Conservation (phyloP, 805 yeast species). For the Ogataea kodamae region DNA sequence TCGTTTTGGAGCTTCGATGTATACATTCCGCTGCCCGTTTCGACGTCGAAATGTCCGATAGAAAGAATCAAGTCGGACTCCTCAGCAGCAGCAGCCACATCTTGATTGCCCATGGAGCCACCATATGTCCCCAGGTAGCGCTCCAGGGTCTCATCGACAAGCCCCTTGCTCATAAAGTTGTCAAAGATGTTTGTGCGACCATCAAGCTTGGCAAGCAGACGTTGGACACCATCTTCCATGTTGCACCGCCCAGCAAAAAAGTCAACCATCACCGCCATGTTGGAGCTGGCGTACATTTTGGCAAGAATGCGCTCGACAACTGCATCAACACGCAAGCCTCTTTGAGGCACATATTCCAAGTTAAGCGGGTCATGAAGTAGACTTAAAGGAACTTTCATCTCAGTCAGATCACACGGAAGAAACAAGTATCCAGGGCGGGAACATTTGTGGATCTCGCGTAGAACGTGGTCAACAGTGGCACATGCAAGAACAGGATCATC, state of each 20-base stretch:
- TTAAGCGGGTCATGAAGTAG: slow-evolving; percentile 34
- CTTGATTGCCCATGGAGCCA: slow-evolving; percentile 33
- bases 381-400: slow-evolving; percentile 43
- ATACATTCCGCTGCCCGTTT: slow-evolving; percentile 62
- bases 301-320: slow-evolving; percentile 34
- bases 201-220: slow-evolving; percentile 32
- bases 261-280: slow-evolving; percentile 42
- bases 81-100: slow-evolving; percentile 38
- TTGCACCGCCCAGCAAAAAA: slow-evolving; percentile 40
- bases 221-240: slow-evolving; percentile 28
- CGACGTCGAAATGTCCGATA: slow-evolving; percentile 65
- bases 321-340: slow-evolving; percentile 16
- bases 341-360: slow-evolving; percentile 22
- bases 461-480: slow-evolving; percentile 66
- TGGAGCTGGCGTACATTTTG: slow-evolving; percentile 35
- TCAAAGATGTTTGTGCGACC: slow-evolving; percentile 39
- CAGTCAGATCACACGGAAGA: slow-evolving; percentile 68
- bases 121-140: slow-evolving; percentile 45
- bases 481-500: slow-evolving; percentile 46
- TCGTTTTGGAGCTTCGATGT: slow-evolving; percentile 34
- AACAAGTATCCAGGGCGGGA: slow-evolving; percentile 83
- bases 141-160: slow-evolving; percentile 37
- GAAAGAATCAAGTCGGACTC: slow-evolving; percentile 65
- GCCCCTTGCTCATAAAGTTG: slow-evolving; percentile 38
- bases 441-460: slow-evolving; percentile 49